phyloP scores from a whole-genome alignment of 805 yeast genomes.

The Ogataea trehalophila region DNA sequence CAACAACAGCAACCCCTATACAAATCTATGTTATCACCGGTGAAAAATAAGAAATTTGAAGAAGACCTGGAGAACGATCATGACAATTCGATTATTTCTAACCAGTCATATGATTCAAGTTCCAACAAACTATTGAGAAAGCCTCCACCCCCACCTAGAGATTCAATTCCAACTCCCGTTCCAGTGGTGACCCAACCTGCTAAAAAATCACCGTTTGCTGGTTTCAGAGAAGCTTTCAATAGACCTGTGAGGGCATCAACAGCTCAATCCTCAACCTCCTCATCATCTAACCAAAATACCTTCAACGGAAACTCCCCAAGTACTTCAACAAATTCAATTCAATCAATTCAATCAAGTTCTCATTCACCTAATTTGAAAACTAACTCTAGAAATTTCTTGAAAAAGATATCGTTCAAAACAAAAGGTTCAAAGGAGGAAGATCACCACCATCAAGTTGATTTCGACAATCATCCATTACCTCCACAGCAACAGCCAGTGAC shows the following conservation, averaged over 20 bases:
- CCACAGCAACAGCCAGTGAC: not conserved
- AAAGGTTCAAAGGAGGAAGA: conserved; percentile 10
- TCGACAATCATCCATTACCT: not conserved
- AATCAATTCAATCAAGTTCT: conserved; percentile 15
- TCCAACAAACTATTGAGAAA: conserved; percentile 9
- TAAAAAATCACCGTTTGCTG: conserved; percentile 18
- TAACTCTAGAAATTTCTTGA: conserved; percentile 15
- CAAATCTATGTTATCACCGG: conserved; percentile 5
- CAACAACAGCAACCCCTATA: not conserved
- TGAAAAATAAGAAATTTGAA: not conserved
- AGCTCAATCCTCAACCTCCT: not conserved
- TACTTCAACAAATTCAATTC: conserved; percentile 8
- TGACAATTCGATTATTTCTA: not conserved
- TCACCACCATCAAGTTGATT: not conserved
- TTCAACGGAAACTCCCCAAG: not conserved
- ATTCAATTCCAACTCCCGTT: not conserved
- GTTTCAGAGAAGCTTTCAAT: conserved; percentile 18
- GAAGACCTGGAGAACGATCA: not conserved
- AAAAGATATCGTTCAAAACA: conserved; percentile 16
- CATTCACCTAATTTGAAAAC: no score
- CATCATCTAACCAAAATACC: not conserved
- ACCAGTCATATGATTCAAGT: conserved; percentile 3
- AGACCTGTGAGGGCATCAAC: conserved; percentile 10
- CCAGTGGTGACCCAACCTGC: not conserved
- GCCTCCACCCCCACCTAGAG: conserved; percentile 13